Evolutionary conservation across 345 rosid species (phyloP), one percentile per base, ranked within the genome.

Genomic region (Citrus glauca): DNA sequence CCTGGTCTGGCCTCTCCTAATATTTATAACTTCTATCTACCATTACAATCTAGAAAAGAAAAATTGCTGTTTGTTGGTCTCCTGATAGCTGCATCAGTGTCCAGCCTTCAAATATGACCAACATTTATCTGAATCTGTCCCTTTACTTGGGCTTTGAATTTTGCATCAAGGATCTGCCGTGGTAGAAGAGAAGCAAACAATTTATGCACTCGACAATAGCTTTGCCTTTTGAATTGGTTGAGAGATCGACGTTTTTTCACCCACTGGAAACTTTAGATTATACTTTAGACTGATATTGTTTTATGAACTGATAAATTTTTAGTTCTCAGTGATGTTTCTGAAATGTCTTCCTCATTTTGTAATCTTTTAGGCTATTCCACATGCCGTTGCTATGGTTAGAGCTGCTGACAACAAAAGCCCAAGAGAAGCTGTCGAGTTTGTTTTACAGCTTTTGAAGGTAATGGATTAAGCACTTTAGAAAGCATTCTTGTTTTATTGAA

Each of bases 361-460:
- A 56, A 78, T 73, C 35, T 80, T 74, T 79, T 80, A 95, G 99
- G 96, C 97, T 56, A 91, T 95, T 88, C 97, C 99, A 63, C 91
- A 87, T 88, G 97, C 98, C 77, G 86, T 95, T 75, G 97, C 99
- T 55, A 88, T 82, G 89, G 91, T 95, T 74, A 89, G 98, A 82
- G 85, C 92, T 73, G 85, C 89, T 16, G 99, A 95, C 78, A 89
- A 84, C 79, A 95, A 91, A 83, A 95, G 98, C 88, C 98, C 99
- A 66, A 89, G 97, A 80, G 99, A 94, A 90, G 99, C 98, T 79
- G 90, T 95, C 81, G 98, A 95, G 78, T 95, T 95, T 87, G 86
- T 95, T 82, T 90, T 94, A 86, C 98, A 92, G 82, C 98, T 95
- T 81, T 81, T 94, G 77, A 96, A 96, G 98, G 98, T 94, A 82